Base-by-base conservation (phyloP, 1,284 basidiomycete genomes). In the Singerocomus inundabilis region DNA sequence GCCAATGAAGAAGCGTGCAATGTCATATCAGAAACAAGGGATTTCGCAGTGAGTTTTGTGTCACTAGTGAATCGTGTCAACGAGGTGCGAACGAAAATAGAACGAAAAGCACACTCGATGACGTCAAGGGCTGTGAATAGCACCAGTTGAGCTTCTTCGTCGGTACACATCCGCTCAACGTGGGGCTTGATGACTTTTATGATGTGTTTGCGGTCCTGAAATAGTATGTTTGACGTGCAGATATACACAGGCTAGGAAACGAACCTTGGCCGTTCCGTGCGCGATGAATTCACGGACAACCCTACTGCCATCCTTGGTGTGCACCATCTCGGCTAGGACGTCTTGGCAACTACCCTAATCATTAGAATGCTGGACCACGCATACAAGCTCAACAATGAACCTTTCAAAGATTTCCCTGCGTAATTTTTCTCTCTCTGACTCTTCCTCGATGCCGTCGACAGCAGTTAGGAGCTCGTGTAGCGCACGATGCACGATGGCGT, bases 251-350 rank as follows among this genome's bases (percentile, higher is more conserved):
- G 25, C 24, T 8, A 33, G 35, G 16, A 16, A 24, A 44, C 57
- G 60, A 25, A 85, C 86, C 73, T 94, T 95, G 3, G 92, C 91
- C 7, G 77, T 81, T 6, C 91, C 90, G 47, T 80, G 76, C 0
- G 84, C 90, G 32, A 94, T 77, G 63, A 95, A 87, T 56, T 91
- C 85, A 36, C 92, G 81, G 2, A 89, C 91, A 21, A 80, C 82
- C n/a, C 89, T 82, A 48, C 89, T 90, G 12, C 92, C 92, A 62
- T 95, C 90, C 63, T 84, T 91, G 25, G 93, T 95, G 63, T 96
- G 93, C 0, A 93, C 91, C 77, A 94, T 91, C 62, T 95, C 92
- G 1, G 91, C 86, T 8, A 94, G 72, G 16, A 85, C 76, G 48
- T 95, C 92, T 59, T 91, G 83, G 61, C 86, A 88, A 44, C 87